Evolutionary conservation across 2,329 filamentous ascomycete genomes (phyloP).

Genomic region (Aspergillus brunneoviolaceus): DNA sequence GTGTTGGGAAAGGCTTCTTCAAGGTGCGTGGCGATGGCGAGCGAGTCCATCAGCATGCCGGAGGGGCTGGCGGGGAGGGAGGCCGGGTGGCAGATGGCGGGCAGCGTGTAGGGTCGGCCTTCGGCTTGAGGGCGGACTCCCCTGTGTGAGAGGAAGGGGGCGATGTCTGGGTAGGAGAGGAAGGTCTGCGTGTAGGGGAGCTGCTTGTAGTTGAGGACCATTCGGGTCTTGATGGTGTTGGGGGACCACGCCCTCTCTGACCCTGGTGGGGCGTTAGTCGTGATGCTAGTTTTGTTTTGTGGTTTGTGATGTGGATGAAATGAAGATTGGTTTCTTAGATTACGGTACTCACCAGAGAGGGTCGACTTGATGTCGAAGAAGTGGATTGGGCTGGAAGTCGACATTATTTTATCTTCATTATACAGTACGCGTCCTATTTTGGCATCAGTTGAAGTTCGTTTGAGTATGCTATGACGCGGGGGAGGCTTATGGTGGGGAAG

Average conservation of each 20-base stretch:
- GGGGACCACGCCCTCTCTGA: slow-evolving; percentile 29
- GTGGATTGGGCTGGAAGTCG: slow-evolving; percentile 23
- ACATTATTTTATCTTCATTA: background rate
- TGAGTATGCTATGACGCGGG: background rate
- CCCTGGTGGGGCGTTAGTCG: slow-evolving; percentile 17
- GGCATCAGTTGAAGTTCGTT: too few relatives aligned
- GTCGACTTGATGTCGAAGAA: slow-evolving; percentile 33
- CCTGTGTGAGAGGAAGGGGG: slow-evolving; percentile 23
- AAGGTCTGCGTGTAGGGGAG: slow-evolving; percentile 24
- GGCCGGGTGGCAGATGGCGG: slow-evolving; percentile 29
- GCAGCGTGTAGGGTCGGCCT: slow-evolving; percentile 28
- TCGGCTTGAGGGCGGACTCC: slow-evolving; percentile 18
- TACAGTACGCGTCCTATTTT: too few relatives aligned
- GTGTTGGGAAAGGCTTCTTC: slow-evolving; percentile 28
- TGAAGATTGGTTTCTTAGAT: background rate
- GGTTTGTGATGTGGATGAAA: background rate
- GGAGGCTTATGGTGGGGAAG: background rate
- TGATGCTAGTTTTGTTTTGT: background rate
- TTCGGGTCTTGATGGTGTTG: slow-evolving; percentile 20
- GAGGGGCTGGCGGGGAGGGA: slow-evolving; percentile 15
- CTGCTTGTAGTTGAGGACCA: slow-evolving; percentile 23
- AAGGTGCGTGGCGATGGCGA: slow-evolving; percentile 31
- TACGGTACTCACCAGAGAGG: slow-evolving; percentile 20
- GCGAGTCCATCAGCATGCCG: slow-evolving; percentile 31
- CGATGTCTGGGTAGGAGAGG: slow-evolving; percentile 25